A percentile compares a stretch with the other conserved stretches of the same genome.
Conservation (phyloP, 352 stramenopile genomes). For the Vaucheria bursata region DNA sequence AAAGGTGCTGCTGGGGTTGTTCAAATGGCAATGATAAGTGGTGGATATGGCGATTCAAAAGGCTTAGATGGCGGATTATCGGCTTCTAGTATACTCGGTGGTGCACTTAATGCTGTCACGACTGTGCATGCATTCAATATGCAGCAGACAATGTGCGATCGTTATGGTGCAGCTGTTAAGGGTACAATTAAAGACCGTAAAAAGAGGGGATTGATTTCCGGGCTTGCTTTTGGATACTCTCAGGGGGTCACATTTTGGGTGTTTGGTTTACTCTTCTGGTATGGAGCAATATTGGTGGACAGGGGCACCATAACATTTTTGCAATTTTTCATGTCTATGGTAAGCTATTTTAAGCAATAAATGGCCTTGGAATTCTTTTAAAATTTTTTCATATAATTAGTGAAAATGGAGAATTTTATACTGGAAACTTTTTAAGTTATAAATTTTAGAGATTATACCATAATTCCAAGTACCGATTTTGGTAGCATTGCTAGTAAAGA, state of each 20-base stretch:
- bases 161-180: neutral
- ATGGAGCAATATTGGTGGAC: constrained; percentile 20
- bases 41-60: constrained; percentile 22
- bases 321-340: constrained; percentile 29
- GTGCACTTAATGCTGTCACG: constrained; percentile 32
- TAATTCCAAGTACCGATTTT: too few relatives aligned
- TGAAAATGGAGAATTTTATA: too few relatives aligned
- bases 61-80: constrained; percentile 27
- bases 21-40: constrained; percentile 43
- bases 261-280: constrained; percentile 41
- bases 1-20: constrained; percentile 24
- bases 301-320: constrained; percentile 30
- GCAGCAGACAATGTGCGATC: constrained; percentile 12
- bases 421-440: too few relatives aligned
- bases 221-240: constrained; percentile 31
- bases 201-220: constrained; percentile 18
- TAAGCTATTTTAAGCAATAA: neutral
- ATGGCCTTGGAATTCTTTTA: too few relatives aligned
- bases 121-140: constrained; percentile 47
- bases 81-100: constrained; percentile 19
- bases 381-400: too few relatives aligned
- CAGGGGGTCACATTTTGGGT: constrained; percentile 40
- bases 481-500: too few relatives aligned
- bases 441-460: too few relatives aligned
- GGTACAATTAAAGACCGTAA: constrained; percentile 16